These are phyloP conservation scores for Cucumis variabilis DNA, from an alignment of 331 rosid species.

Conservation along the genomic window DNA sequence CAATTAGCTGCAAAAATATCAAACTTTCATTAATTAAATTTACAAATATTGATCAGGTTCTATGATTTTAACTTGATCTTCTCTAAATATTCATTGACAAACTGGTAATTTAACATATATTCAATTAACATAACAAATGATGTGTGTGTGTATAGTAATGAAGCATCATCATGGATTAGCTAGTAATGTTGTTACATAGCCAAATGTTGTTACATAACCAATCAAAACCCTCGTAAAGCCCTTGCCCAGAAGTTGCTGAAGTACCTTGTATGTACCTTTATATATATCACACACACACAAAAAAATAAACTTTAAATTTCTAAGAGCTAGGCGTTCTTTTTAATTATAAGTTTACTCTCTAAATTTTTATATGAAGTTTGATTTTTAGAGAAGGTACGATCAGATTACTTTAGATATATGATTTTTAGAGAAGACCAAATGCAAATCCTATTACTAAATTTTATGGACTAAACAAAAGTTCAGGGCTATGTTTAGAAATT, in stretches of 20 bases:
- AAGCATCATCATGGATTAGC: slow-evolving; percentile 5
- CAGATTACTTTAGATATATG: too few species aligned
- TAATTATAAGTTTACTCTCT: background rate
- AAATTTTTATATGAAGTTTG: too few species aligned
- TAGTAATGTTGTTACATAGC: slow-evolving; percentile 36
- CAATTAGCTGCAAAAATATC: background rate
- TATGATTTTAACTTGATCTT: background rate
- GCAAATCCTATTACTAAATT: background rate
- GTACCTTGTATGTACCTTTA: slow-evolving; percentile 44
- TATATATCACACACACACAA: background rate
- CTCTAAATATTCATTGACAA: background rate
- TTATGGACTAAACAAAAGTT: background rate
- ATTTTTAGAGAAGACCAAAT: too few species aligned
- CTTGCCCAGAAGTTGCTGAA: slow-evolving; percentile 47
- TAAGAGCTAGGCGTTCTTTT: background rate
- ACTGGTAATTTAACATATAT: background rate
- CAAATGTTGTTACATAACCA: slow-evolving; percentile 47
- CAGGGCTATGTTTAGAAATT: background rate
- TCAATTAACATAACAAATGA: too few species aligned
- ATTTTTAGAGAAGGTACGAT: too few species aligned
- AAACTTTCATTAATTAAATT: background rate
- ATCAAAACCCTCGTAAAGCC: slow-evolving; percentile 53
- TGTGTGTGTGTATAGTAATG: background rate
- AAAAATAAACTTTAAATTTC: background rate
- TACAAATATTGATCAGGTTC: background rate